phyloP scores from a whole-genome alignment of 495 filamentous ascomycete species.

The Bathelium albidoporum region DNA sequence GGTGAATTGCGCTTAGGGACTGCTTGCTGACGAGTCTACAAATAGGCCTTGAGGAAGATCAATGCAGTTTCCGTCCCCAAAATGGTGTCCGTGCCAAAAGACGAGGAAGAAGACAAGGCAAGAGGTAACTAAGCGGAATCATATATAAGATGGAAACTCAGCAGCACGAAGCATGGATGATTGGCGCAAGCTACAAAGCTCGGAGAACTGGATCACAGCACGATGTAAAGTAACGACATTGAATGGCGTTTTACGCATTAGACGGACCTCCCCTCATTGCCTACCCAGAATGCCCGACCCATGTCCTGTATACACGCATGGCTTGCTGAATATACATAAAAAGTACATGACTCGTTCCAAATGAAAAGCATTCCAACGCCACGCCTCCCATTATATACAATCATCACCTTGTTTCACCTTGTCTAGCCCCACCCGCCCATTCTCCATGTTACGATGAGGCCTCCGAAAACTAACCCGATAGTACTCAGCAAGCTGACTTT shows the following conservation, averaged over 20 bases:
- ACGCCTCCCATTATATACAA: neutral
- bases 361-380: neutral
- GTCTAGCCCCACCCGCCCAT: neutral
- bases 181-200: neutral
- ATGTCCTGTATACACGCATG: neutral
- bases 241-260: constrained; percentile 1
- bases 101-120: constrained; percentile 40
- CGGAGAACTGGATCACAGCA: neutral
- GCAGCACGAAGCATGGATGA: neutral
- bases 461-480: neutral
- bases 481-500: neutral
- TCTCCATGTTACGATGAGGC: neutral
- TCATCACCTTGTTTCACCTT: too few relatives aligned
- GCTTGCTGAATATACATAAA: neutral
- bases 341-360: neutral
- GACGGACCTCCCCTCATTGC: neutral
- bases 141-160: neutral
- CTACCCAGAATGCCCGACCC: neutral
- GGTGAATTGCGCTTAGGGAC: constrained; percentile 1
- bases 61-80: constrained; percentile 46
- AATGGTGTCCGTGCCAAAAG: constrained; percentile 48
- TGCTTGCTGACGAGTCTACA: constrained; percentile 13
- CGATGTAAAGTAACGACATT: neutral
- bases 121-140: constrained; percentile 15
- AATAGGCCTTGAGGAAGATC: constrained; percentile 45